Conservation (phyloP, 1,284 basidiomycete genomes). For the Stygiomarasmius scandens region DNA sequence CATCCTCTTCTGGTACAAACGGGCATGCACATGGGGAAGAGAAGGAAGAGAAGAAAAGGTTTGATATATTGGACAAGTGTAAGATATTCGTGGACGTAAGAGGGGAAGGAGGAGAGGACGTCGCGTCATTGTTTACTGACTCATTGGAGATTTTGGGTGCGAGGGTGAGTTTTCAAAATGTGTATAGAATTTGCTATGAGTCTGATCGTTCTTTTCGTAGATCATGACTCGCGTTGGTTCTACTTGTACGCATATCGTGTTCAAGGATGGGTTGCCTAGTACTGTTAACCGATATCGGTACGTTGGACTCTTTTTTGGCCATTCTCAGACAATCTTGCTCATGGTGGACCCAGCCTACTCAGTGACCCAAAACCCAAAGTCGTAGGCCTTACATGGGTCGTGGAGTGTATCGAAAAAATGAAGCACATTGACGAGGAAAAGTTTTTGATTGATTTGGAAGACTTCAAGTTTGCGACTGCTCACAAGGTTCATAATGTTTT, state of each 20-base stretch:
- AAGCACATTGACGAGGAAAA: slow-evolving; percentile 65
- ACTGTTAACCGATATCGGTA: slow-evolving; percentile 79
- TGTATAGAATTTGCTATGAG: no score
- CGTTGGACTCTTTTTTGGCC: slow-evolving; percentile 22
- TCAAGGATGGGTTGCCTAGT: slow-evolving; percentile 82
- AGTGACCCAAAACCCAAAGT: slow-evolving; percentile 74
- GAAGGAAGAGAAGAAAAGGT: slow-evolving; percentile 16
- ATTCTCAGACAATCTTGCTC: neutral
- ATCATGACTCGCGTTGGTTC: slow-evolving; percentile 67
- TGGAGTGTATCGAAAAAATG: slow-evolving; percentile 78
- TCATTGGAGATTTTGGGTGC: slow-evolving; percentile 85
- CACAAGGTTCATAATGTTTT: slow-evolving; percentile 63
- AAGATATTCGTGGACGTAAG: slow-evolving; percentile 88
- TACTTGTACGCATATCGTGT: slow-evolving; percentile 88
- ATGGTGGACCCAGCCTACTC: slow-evolving; percentile 46
- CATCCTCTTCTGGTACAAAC: neutral
- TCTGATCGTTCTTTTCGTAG: slow-evolving; percentile 33
- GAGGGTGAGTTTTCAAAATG: slow-evolving; percentile 69
- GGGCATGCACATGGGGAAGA: no score
- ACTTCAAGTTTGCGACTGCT: slow-evolving; percentile 64
- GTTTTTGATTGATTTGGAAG: slow-evolving; percentile 71
- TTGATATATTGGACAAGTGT: slow-evolving; percentile 69
- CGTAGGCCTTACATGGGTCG: slow-evolving; percentile 92
- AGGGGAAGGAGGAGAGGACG: slow-evolving; percentile 86
- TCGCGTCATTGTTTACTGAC: slow-evolving; percentile 80